phyloP scores from a whole-genome alignment of 2,329 filamentous ascomycete genomes.

The Fusarium guadeloupense region DNA sequence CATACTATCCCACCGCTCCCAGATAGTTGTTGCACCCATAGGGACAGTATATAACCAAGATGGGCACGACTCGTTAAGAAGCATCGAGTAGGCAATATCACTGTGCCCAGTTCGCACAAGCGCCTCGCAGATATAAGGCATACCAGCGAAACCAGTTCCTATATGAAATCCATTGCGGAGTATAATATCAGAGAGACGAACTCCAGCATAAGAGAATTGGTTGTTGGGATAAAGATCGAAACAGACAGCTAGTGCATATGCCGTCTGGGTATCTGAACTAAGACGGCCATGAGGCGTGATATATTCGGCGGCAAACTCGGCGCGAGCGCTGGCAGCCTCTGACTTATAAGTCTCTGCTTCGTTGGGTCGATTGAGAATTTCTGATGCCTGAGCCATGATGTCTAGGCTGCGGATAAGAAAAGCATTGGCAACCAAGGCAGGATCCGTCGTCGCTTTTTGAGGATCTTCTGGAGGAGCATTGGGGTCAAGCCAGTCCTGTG shows the following conservation, averaged over 20 bases:
- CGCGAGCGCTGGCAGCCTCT: conserved; percentile 19
- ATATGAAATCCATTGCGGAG: conserved; percentile 31
- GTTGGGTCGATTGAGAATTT: too few species aligned
- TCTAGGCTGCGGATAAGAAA: conserved; percentile 57
- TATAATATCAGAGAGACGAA: conserved; percentile 29
- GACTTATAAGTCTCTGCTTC: conserved; percentile 44
- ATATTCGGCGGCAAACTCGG: conserved; percentile 30
- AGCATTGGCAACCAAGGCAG: conserved; percentile 56
- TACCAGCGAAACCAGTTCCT: conserved; percentile 50
- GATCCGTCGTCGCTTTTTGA: conserved; percentile 52
- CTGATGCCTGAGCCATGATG: conserved; percentile 50
- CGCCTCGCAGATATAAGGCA: conserved; percentile 46
- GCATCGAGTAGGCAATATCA: conserved; percentile 49
- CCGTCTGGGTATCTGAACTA: conserved; percentile 38
- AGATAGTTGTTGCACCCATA: conserved; percentile 54
- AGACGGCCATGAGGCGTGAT: conserved; percentile 38
- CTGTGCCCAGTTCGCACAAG: conserved; percentile 25
- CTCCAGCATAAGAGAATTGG: conserved; percentile 19
- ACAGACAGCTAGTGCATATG: conserved; percentile 37
- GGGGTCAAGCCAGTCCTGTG: conserved; percentile 62
- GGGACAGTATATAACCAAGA: conserved; percentile 52
- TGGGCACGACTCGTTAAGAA: conserved; percentile 47
- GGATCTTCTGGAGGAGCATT: conserved; percentile 53
- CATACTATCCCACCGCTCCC: conserved; percentile 56
- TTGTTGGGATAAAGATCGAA: conserved; percentile 23